Evolutionary conservation across 1,139 yeast genomes (phyloP), one percentile per base, ranked within the genome.

Genomic region (Fermentozyma sake): DNA sequence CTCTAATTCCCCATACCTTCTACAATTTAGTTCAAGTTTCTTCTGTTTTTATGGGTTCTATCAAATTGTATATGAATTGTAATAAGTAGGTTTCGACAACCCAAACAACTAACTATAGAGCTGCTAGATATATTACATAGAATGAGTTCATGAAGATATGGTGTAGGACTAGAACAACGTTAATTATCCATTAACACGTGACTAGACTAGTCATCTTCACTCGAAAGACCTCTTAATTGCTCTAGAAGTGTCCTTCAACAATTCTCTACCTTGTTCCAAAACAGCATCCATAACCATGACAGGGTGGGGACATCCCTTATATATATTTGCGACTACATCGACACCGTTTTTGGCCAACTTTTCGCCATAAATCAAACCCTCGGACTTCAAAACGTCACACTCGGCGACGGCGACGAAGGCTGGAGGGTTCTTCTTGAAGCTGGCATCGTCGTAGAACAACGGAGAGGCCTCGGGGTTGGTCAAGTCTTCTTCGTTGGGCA

Each of bases 241-340:
- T n/a, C 30, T 28, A 5, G 58, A 49, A 13, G 52, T 44, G 28
- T 61, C 61, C 14, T 44, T 39, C 18, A 66, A 57, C 27, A 65
- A 44, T 12, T 52, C 48, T 28, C 48, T 55, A 8, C 73, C 73
- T 35, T 65, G 64, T 6, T 55, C 49, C 32, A 67, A 45, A 4
- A 56, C 57, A 10, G 46, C 67, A 35, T 65, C 68, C 72, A 69
- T 66, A 15, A 59, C 72, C 72, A 68, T 64, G 11, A 62, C 67
- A 7, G 72, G 59, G 37, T 68, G 75, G 2, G 74, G 74, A 30
- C 67, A 58, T 3, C 72, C 72, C 18, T 55, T 50, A 36, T 64
- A 68, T 18, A 67, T 45, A 7, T 43, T 49, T 8, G 67, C 43
- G 12, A 46, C 46, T 16, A 64, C 52, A 3, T 44, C 39, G 13